A percentile compares a stretch with the other conserved stretches of the same genome.
Evolutionary conservation across 768 basidiomycete species (phyloP).

Genomic region (Mycena epipterygia): DNA sequence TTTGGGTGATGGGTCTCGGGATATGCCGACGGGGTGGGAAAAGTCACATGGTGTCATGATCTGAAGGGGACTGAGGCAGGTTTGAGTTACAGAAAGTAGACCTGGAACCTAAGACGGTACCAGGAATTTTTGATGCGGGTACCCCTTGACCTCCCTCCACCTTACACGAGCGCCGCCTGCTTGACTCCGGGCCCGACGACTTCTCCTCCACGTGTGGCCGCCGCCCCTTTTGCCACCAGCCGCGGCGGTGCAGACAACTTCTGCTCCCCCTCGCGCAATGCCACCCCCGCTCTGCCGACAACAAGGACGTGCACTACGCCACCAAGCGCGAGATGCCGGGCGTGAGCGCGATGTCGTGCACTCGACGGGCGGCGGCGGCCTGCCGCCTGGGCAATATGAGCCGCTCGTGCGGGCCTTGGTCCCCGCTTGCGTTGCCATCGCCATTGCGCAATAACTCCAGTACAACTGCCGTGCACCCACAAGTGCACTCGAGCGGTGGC

Average conservation of each 20-base stretch:
- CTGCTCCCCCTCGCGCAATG: slow-evolving; percentile 80
- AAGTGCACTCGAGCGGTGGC: slow-evolving; percentile 67
- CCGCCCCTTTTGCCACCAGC: slow-evolving; percentile 64
- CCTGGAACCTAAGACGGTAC: no score
- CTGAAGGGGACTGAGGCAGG: no score
- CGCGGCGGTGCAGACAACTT: slow-evolving; percentile 91
- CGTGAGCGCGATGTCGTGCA: slow-evolving; percentile 50
- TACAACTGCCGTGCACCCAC: not conserved
- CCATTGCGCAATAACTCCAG: no score
- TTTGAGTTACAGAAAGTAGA: no score
- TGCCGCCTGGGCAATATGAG: slow-evolving; percentile 73
- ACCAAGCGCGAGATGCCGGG: slow-evolving; percentile 58
- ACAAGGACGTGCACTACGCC: slow-evolving; percentile 45
- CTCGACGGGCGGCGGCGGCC: slow-evolving; percentile 76
- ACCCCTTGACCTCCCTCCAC: no score
- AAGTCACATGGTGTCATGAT: no score
- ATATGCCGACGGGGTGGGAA: no score
- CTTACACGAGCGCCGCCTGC: slow-evolving; percentile 62
- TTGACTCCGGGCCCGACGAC: slow-evolving; percentile 67
- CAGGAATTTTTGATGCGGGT: no score
- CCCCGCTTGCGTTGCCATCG: slow-evolving; percentile 10
- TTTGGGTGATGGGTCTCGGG: no score
- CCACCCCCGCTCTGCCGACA: slow-evolving; percentile 42
- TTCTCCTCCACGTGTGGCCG: slow-evolving; percentile 72
- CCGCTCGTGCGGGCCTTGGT: slow-evolving; percentile 60